These are phyloP conservation scores for Candida tallmaniae DNA, from an alignment of 805 yeast species.

Conservation along the genomic window DNA sequence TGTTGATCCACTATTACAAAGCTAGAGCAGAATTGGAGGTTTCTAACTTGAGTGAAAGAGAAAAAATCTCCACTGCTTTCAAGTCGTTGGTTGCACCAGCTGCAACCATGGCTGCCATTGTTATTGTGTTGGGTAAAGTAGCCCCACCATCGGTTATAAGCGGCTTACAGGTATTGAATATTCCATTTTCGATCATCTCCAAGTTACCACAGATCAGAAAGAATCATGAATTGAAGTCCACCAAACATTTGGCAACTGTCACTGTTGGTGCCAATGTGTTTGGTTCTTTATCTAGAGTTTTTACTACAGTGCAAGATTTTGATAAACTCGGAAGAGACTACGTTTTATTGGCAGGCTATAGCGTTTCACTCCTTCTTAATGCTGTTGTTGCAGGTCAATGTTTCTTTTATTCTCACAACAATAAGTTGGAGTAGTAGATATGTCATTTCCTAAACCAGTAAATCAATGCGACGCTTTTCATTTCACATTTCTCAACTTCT, in stretches of 20 bases:
- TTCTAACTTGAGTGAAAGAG: slow-evolving; percentile 14
- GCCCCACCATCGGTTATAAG: slow-evolving; percentile 26
- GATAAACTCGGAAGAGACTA: slow-evolving; percentile 24
- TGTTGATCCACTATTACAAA: slow-evolving; percentile 32
- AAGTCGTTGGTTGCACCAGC: slow-evolving; percentile 22
- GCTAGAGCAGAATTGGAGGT: slow-evolving; percentile 17
- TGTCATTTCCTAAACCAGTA: not conserved
- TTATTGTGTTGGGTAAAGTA: slow-evolving; percentile 26
- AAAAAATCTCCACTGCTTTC: slow-evolving; percentile 13
- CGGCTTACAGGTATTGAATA: slow-evolving; percentile 31
- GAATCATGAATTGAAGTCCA: slow-evolving; percentile 30
- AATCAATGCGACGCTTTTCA: not conserved
- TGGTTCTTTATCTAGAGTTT: slow-evolving; percentile 37
- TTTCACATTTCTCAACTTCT: too few relatives aligned
- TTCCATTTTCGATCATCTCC: slow-evolving; percentile 34
- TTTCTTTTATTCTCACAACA: slow-evolving; percentile 12
- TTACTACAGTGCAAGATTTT: slow-evolving; percentile 34
- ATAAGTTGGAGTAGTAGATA: too few relatives aligned
- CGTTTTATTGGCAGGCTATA: slow-evolving; percentile 37
- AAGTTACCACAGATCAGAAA: slow-evolving; percentile 37
- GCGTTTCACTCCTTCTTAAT: slow-evolving; percentile 31
- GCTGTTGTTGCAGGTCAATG: slow-evolving; percentile 34
- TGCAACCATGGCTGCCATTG: slow-evolving; percentile 21
- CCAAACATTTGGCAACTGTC: slow-evolving; percentile 32
- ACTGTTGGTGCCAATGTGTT: slow-evolving; percentile 39